Evolutionary conservation across 2,329 filamentous ascomycete species (phyloP).

Genomic region (Colletotrichum trifolii): DNA sequence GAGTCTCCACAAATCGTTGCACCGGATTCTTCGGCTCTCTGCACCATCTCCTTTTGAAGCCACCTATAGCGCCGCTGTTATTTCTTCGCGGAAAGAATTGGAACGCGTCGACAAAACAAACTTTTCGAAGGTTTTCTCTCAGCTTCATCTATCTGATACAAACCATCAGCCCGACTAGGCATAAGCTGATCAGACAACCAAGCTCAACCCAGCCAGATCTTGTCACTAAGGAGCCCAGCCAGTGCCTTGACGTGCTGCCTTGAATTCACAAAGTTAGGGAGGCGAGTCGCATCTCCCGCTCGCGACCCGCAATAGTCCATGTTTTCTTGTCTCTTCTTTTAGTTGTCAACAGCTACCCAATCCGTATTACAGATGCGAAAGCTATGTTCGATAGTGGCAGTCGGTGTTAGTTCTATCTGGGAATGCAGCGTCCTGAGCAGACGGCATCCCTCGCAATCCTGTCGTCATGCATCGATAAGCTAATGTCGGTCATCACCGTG

Average conservation of each 20-base stretch:
- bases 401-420: no score
- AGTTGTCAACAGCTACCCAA: background rate
- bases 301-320: no score
- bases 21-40: no score
- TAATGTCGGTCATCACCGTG: conserved; percentile 19
- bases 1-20: background rate
- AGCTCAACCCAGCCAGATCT: conserved; percentile 23
- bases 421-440: background rate
- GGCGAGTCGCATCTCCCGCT: no score
- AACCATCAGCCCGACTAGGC: conserved; percentile 24
- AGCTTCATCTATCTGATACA: conserved; percentile 26
- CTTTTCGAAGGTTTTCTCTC: conserved; percentile 11
- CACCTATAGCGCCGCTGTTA: conserved; percentile 3
- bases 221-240: background rate
- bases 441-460: background rate
- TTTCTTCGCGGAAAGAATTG: background rate
- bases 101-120: conserved; percentile 23
- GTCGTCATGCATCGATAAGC: conserved; percentile 1
- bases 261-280: background rate
- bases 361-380: no score
- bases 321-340: background rate
- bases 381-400: no score
- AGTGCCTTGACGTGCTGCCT: background rate
- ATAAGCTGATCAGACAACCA: conserved; percentile 3
- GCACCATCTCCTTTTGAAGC: background rate